Evolutionary conservation across 2,329 filamentous ascomycete species (phyloP), one percentile per base, ranked within the genome.

Genomic region (Thelonectria rubi): DNA sequence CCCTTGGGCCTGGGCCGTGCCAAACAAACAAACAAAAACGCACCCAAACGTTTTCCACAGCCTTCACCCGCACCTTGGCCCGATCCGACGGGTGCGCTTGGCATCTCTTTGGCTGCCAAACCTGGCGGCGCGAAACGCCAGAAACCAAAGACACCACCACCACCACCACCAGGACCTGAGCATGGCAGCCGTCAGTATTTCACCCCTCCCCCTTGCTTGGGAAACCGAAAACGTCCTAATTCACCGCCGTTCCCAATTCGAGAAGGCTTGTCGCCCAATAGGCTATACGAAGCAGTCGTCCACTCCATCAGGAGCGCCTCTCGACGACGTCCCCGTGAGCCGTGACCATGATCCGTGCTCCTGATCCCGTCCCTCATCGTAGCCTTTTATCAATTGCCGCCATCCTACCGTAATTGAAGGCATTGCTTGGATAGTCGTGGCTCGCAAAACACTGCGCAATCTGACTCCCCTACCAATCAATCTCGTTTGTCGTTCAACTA

Each of bases 41-140:
- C 53, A 52, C 42, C 61, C 34, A 15, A 55, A 60, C 50, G 57
- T 68, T 62, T 58, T 55, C 49, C 47, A 32, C 39, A 40, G 45
- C 39, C 55, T 55, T 58, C 64, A 64, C 60, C 65, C 54, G 58
- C 60, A 59, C 46, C 54, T 65, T 65, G 67, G 67, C 66, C 62
- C 67, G 67, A 69, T 69, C 63, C 58, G 52, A 57, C 49, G 47
- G 60, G 42, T 47, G 45, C 43, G 40, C 64, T 51, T 56, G 49
- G 63, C 26, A 55, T 30, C 47, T 40, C 24, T 37, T 37, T 37
- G 34, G 34, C 15, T 37, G 26, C 26, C 26, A 30, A n/a, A 30
- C 26, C 7, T 30, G 34, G 34, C 34, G 34, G 34, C 34, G 34
- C 34, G 7, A 37, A 15, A 37, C 34, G 12, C 34, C 34, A 37